Evolutionary conservation across 108 stramenopile species (phyloP), one percentile per base, ranked within the genome.

Genomic region (Stephanodiscus minutulus): DNA sequence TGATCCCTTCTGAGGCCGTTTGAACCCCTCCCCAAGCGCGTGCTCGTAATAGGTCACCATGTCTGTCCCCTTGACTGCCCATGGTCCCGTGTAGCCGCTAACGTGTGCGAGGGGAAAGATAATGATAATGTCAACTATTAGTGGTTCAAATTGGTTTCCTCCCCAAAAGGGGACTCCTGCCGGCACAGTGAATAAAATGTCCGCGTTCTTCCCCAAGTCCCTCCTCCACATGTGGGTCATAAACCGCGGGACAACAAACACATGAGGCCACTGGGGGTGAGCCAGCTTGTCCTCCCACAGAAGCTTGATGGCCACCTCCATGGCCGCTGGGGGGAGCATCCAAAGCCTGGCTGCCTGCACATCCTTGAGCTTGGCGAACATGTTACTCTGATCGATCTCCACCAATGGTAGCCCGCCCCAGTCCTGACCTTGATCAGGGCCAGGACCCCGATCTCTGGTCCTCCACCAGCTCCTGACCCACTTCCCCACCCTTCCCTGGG

Each of bases 401-500:
- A 10, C n/a, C 27, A 73, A 18, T 27, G 27, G 20, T 2, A 21
- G 11, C 0, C 50, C 52, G 0, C 64, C 47, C 67, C 67, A 74
- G 13, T 58, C 22, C 0, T 2, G 8, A 0, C 67, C 73, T 17
- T 20, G 9, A 0, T 0, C 1, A 52, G 43, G 39, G 3, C 7
- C 39, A 8, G 39, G 11, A 0, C 10, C 7, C 39, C 39, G 8
- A 11, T 39, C 39, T 1, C 11, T 11, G 7, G 39, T 41, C 0
- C 43, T 31, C 67, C 67, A 68, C 66, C 74, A 75, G 7, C 46
- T 36, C 2, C 37, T 2, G 0, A 74, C 35, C 73, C 65, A 74
- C 0, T 33, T 25, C n/a, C 18, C 15, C 4, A 74, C 65, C 22
- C 60, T 35, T 1, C 67, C 74, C 0, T n/a, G 11, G 0, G 39